Percentiles rank a stretch among this genome's conserved stretches.
Evolutionary conservation across 1,284 basidiomycete species (phyloP).

Genomic region (Malassezia nana): DNA sequence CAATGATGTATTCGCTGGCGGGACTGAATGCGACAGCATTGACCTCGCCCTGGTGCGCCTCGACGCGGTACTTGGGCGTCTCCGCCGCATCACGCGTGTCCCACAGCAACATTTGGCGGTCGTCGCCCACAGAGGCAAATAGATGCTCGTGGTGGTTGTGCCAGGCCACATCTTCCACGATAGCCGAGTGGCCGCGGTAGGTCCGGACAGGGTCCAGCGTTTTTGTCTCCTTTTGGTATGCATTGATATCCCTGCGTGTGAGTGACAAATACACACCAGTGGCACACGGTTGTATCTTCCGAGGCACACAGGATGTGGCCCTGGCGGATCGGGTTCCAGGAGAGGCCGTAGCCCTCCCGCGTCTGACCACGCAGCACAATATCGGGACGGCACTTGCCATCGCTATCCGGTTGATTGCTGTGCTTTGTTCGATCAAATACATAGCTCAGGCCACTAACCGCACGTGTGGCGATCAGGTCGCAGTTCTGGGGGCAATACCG

Average conservation of each 20-base stretch:
- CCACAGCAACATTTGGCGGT: conserved; percentile 89
- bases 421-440: conserved; percentile 97
- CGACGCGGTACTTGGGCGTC: conserved; percentile 62
- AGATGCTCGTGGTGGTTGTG: conserved; percentile 71
- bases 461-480: conserved; percentile 88
- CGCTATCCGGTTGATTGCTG: conserved; percentile 76
- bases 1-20: conserved; percentile 67
- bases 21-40: conserved; percentile 84
- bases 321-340: conserved; percentile 71
- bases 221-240: conserved; percentile 70
- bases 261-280: conserved; percentile 62
- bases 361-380: conserved; percentile 79
- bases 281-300: conserved; percentile 89
- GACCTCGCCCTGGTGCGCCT: conserved; percentile 79
- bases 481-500: conserved; percentile 99
- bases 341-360: conserved; percentile 90
- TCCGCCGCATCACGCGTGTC: conserved; percentile 62
- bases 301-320: conserved; percentile 85
- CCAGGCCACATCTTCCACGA: conserved; percentile 90
- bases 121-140: conserved; percentile 94
- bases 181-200: conserved; percentile 59
- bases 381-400: conserved; percentile 72
- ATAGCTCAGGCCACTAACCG: conserved; percentile 77
- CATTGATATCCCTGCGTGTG: conserved; percentile 73
- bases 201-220: conserved; percentile 69